Evolutionary conservation across 768 basidiomycete species (phyloP), one percentile per base, ranked within the genome.

Genomic region (Pholiota microspora): DNA sequence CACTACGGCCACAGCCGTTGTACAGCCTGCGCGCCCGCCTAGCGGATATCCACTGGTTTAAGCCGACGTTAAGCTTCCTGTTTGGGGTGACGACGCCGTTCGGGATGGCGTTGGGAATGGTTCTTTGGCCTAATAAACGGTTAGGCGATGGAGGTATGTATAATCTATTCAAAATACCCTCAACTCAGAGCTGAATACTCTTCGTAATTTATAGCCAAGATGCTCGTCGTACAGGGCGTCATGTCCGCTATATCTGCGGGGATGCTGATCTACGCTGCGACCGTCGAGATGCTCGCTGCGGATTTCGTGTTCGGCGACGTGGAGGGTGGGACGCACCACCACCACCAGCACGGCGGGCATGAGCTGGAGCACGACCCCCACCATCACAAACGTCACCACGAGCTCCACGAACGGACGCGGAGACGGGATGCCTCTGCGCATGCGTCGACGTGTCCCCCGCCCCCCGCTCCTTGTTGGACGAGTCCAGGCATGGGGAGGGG

Each of bases 281-380:
- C 85, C 8, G 89, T 92, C 6, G 91, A 92, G 76, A 92, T 93
- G 87, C 80, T 93, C 49, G 90, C 88, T 0, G 90, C 82, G 2
- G 90, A 93, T 67, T 92, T 92, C 59, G 87, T 92, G 38, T 86
- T 88, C 70, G 87, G 89, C 34, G 82, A 82, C 56, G 75, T 77
- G 38, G 64, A 67, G 16, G 68, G 64, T 10, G 28, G 51, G 28
- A 47, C 57, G 25, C 52, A 66, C 32, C 63, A 65, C 45, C 64
- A 69, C 18, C 65, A 67, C 44, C 62, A 67, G 45, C 63, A 66
- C 27, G 54, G 55, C 7, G 60, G 59, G 34, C 57, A 42, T 13
- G 49, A 54, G 13, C 24, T 54, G 3, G 49, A 45, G 13, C 51
- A 55, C 45, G 31, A 49, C 9, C n/a, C n/a, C n/a, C 21, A 50